Evolutionary conservation across 257 asterid species (phyloP), one percentile per base, ranked within the genome.

Genomic region (Thymus mandschuricus): DNA sequence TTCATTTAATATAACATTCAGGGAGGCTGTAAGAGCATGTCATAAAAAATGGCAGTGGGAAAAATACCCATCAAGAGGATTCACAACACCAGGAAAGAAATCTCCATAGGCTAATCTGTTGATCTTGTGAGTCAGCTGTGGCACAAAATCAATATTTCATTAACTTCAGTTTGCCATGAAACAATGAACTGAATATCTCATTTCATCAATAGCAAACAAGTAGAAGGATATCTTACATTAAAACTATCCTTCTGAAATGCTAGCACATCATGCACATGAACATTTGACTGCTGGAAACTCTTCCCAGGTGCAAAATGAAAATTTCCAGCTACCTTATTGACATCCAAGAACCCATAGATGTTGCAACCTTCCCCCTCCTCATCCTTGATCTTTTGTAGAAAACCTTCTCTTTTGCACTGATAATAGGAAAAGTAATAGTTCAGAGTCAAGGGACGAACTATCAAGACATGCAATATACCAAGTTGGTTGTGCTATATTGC

Each of bases 251-350:
- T 94, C 70, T 94, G 99, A 83, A 94, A 94, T 54, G 93, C 84
- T 56, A 80, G 87, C 75, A 94, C 85, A 76, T 94, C 99, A 74
- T 93, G 97, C 70, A 93, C 95, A 77, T 89, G 97, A 67, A 82
- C 85, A 72, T 89, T 88, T 60, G 93, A 84, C 86, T 94, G 99
- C 80, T 88, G 96, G 77, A 94, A 94, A 82, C 99, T 91, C 90
- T 94, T 94, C 76, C 99, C 99, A 69, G 99, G 99, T 28, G 99
- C 99, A 84, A 94, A 94, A 84, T 94, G 99, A 70, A 94, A 91
- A 83, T 88, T 94, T 52, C 99, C 99, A 71, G 92, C 99, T 64
- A 94, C 97, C 76, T 88, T 91, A 80, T 94, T 94, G 72, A 94
- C 95, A 69, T 91, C 99, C 86, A 94, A 76, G 84, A 91, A 94